Evolutionary conservation across 140 eudicot genomes (phyloP).

Genomic region (Bidens hawaiensis): DNA sequence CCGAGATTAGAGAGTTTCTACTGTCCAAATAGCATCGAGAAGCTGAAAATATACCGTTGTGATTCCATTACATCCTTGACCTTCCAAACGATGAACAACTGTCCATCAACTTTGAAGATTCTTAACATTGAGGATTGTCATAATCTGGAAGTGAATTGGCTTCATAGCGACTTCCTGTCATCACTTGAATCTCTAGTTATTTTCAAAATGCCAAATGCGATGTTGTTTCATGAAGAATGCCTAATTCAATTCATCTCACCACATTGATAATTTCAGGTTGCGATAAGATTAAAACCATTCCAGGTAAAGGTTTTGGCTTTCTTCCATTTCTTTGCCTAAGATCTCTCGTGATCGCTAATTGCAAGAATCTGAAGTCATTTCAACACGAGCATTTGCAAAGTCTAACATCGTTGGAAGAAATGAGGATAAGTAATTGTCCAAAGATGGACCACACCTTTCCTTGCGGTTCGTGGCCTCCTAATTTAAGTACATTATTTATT

Average conservation of each 20-base stretch:
- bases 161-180: slow-evolving; percentile 9
- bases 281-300: slow-evolving; percentile 3
- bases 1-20: not conserved
- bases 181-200: slow-evolving; percentile 8
- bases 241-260: slow-evolving; percentile 13
- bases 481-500: not conserved
- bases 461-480: slow-evolving; percentile 14
- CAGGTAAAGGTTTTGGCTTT: not conserved
- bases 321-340: not conserved
- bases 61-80: not conserved
- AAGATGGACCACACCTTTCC: slow-evolving; percentile 2
- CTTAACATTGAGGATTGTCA: not conserved
- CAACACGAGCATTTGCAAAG: slow-evolving; percentile 11
- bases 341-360: not conserved
- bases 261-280: not conserved
- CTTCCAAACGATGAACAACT: not conserved
- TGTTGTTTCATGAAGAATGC: slow-evolving; percentile 3
- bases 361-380: slow-evolving; percentile 18
- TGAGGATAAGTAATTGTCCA: slow-evolving; percentile 13
- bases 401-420: not conserved
- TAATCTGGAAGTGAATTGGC: slow-evolving; percentile 6
- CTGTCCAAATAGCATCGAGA: slow-evolving; percentile 11
- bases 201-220: not conserved
- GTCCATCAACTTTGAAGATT: slow-evolving; percentile 12
- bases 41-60: not conserved